Evolutionary conservation across 2,329 filamentous ascomycete genomes (phyloP).

Genomic region (Simplicillium sp.): DNA sequence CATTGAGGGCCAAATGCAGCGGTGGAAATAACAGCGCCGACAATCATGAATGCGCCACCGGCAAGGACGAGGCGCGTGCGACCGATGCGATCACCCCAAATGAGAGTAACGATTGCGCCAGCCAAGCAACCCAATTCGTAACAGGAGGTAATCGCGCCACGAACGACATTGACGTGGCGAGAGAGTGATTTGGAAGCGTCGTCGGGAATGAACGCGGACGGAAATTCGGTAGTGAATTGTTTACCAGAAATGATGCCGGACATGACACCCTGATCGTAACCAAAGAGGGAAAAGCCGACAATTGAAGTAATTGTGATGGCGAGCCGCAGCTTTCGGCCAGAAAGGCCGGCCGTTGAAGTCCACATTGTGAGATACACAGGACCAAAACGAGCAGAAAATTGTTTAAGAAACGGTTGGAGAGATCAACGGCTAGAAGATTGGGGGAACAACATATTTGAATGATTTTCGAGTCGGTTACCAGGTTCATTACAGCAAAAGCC

Average conservation of each 20-base stretch:
- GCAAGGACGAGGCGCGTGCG: slow-evolving; percentile 44
- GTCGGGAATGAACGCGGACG: slow-evolving; percentile 19
- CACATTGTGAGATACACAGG: slow-evolving; percentile 27
- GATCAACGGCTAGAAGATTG: no score
- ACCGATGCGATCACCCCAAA: slow-evolving; percentile 42
- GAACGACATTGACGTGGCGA: slow-evolving; percentile 29
- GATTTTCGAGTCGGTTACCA: no score
- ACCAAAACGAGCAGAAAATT: no score
- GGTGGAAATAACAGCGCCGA: slow-evolving; percentile 51
- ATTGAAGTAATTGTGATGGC: slow-evolving; percentile 54
- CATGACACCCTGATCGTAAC: slow-evolving; percentile 48
- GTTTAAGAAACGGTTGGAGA: no score
- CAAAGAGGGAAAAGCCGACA: slow-evolving; percentile 52
- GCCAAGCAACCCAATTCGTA: slow-evolving; percentile 44
- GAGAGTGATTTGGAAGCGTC: not conserved
- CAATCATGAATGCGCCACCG: slow-evolving; percentile 47
- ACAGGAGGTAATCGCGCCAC: slow-evolving; percentile 37
- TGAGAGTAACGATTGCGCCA: slow-evolving; percentile 34
- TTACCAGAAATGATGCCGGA: slow-evolving; percentile 41
- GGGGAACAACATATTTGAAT: no score
- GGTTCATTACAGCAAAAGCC: no score
- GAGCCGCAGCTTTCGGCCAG: slow-evolving; percentile 45
- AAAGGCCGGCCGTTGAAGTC: slow-evolving; percentile 46
- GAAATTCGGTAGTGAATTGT: slow-evolving; percentile 39
- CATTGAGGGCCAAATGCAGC: slow-evolving; percentile 24